Evolutionary conservation across 2,329 filamentous ascomycete genomes (phyloP).

Genomic region (Pyrenophora graminea): DNA sequence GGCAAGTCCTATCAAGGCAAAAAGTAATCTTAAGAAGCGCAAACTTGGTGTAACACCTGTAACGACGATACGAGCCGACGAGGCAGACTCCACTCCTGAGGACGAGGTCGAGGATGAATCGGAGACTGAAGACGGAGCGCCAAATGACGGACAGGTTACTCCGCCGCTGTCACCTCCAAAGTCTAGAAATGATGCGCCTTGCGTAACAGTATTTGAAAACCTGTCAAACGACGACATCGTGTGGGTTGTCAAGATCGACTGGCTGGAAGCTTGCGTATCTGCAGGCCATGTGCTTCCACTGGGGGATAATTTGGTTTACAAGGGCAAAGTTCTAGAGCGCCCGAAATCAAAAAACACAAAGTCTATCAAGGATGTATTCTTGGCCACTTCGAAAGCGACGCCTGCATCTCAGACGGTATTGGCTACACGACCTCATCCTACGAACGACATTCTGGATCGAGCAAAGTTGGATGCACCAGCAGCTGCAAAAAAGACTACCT

Average conservation of each 20-base stretch:
- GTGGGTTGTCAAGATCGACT: slow-evolving; percentile 58
- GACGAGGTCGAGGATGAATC: slow-evolving; percentile 21
- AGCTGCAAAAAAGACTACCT: slow-evolving; percentile 14
- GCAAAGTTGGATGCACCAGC: slow-evolving; percentile 55
- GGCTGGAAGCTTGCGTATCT: slow-evolving; percentile 56
- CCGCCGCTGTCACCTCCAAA: slow-evolving; percentile 11
- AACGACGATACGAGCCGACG: slow-evolving; percentile 14
- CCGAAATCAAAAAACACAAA: slow-evolving; percentile 32
- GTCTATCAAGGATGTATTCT: slow-evolving; percentile 24
- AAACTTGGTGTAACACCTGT: slow-evolving; percentile 8
- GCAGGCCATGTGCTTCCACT: slow-evolving; percentile 52
- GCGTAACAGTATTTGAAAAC: slow-evolving; percentile 22
- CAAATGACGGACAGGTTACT: slow-evolving; percentile 5
- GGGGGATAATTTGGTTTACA: slow-evolving; percentile 57
- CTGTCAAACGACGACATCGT: slow-evolving; percentile 40
- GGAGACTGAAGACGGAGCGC: slow-evolving; percentile 19
- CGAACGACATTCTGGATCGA: slow-evolving; percentile 55
- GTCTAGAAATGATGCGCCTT: slow-evolving; percentile 5
- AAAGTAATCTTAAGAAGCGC: slow-evolving; percentile 22
- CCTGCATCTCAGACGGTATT: slow-evolving; percentile 25
- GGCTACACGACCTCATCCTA: slow-evolving; percentile 25
- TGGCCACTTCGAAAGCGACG: slow-evolving; percentile 4
- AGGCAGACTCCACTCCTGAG: slow-evolving; percentile 30
- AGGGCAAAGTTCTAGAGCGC: slow-evolving; percentile 51
- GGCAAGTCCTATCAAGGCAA: slow-evolving; percentile 18